These are phyloP conservation scores for Scheffersomyces spartinae DNA, from an alignment of 805 yeast genomes.

Conservation along the genomic window DNA sequence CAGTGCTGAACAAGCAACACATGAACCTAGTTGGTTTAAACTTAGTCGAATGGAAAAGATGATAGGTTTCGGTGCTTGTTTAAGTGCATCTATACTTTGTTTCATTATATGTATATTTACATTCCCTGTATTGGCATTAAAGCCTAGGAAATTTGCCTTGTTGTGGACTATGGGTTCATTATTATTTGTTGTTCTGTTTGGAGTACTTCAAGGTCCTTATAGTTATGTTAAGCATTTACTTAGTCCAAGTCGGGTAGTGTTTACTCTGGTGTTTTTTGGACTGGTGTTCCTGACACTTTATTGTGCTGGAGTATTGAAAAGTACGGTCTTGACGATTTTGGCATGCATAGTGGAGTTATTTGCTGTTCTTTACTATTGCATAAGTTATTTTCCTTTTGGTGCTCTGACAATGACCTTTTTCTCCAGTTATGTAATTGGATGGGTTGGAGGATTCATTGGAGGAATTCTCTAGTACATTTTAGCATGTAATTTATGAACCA, in stretches of 20 bases:
- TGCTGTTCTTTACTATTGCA: constrained; percentile 81
- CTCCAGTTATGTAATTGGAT: constrained; percentile 31
- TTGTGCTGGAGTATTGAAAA: constrained; percentile 55
- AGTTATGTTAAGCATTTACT: constrained; percentile 64
- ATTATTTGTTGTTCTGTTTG: constrained; percentile 79
- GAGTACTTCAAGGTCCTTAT: constrained; percentile 86
- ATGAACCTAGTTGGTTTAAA: constrained; percentile 71
- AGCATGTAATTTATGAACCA: too few species aligned
- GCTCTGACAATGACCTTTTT: constrained; percentile 56
- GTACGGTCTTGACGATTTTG: constrained; percentile 64
- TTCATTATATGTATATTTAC: constrained; percentile 72
- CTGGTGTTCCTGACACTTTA: constrained; percentile 70
- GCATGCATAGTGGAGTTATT: constrained; percentile 69
- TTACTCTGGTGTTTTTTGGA: constrained; percentile 71
- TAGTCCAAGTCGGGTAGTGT: constrained; percentile 66
- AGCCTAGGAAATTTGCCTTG: constrained; percentile 85
- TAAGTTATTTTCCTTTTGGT: constrained; percentile 94
- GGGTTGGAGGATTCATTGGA: constrained; percentile 37
- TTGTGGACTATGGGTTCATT: constrained; percentile 89
- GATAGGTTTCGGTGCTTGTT: constrained; percentile 64
- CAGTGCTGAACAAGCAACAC: constrained; percentile 27
- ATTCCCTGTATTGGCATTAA: constrained; percentile 80
- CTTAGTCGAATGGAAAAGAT: constrained; percentile 72
- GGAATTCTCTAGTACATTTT: constrained; percentile 10
- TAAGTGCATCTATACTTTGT: constrained; percentile 68